phyloP scores from a whole-genome alignment of 2,329 filamentous ascomycete genomes.

The Berkeleyomyces basicola region DNA sequence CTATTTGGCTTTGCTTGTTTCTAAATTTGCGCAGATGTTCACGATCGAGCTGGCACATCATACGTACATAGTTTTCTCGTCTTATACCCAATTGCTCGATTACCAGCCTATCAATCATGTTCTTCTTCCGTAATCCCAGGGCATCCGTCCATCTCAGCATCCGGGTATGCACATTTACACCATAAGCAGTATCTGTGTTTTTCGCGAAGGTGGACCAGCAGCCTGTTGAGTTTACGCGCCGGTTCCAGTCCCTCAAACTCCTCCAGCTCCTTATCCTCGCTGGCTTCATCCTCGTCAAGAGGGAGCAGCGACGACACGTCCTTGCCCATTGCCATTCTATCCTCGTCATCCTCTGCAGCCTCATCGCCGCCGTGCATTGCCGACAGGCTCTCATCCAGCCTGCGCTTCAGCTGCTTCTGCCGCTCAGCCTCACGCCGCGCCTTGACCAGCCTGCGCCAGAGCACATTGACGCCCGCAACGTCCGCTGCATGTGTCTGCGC shows the following conservation, averaged over 20 bases:
- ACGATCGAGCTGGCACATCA: background rate
- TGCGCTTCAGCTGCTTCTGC: conserved; percentile 46
- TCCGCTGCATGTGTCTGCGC: conserved; percentile 17
- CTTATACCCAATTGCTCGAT: background rate
- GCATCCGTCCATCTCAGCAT: conserved; percentile 66
- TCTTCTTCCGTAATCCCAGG: conserved; percentile 80
- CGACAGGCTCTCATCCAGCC: conserved; percentile 48
- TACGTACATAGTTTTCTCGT: conserved; percentile 1
- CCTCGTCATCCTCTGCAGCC: conserved; percentile 32
- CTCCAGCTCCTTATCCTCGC: conserved; percentile 63
- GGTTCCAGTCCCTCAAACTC: conserved; percentile 57
- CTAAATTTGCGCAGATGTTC: background rate
- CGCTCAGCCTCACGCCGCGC: conserved; percentile 53
- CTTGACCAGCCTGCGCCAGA: conserved; percentile 63
- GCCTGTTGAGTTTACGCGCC: conserved; percentile 45
- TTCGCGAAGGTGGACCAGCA: conserved; percentile 54
- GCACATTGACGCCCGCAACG: conserved; percentile 40
- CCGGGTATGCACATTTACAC: conserved; percentile 75
- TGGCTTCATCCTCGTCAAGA: conserved; percentile 55
- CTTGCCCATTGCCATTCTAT: conserved; percentile 50
- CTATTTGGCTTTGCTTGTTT: background rate
- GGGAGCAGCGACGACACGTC: conserved; percentile 37
- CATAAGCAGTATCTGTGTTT: conserved; percentile 81
- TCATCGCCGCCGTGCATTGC: conserved; percentile 23
- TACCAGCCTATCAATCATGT: conserved; percentile 29